Base-by-base conservation (phyloP, 108 stramenopile genomes). In the Nannochloropsis granulata region DNA sequence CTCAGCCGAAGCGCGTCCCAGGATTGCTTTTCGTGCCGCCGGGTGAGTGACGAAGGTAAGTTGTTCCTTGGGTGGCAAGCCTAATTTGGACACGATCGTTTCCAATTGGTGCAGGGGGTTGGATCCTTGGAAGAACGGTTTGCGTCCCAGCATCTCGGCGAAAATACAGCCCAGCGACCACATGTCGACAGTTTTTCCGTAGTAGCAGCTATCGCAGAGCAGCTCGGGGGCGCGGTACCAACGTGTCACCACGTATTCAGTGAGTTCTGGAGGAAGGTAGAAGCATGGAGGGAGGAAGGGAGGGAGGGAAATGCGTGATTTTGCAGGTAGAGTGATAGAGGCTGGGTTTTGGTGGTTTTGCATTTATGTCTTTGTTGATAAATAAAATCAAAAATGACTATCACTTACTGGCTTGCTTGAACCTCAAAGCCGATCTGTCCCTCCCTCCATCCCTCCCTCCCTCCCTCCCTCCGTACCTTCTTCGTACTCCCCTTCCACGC, bases 171-270 rank as follows among this genome's bases (percentile, higher is more conserved):
- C 92, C 25, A 91, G 89, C 23, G 92, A 95, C 92, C 92, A 93
- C 25, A 93, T 85, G 81, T 93, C 92, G 23, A 92, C 91, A 5
- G 89, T 87, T 12, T 87, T 85, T 25, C 46, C 87, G 78, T 89
- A 91, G 12, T 80, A 78, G 78, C 26, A 46, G 1, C 88, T n/a
- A 81, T 90, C 90, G 81, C 91, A 90, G n/a, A 92, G 88, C 43
- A 91, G 85, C 90, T 93, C 92, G 1, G 92, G 92, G 3, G 92
- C 97, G 25, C 98, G 93, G 81, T 99, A 99, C 98, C 98, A 99
- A 71, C 98, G 90, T 1, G 97, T 98, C 21, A 97, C 95, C 24
- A 99, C 96, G 87, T 89, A 88, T 83, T 83, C 71, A 43, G 44
- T 86, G n/a, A 86, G 56, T n/a, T 71, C 56, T 71, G 11, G 56